A percentile compares a stretch with the other conserved stretches of the same genome.
phyloP scores from a whole-genome alignment of 2,329 filamentous ascomycete species.

The Xenosphaeropsis pyriputrescens region DNA sequence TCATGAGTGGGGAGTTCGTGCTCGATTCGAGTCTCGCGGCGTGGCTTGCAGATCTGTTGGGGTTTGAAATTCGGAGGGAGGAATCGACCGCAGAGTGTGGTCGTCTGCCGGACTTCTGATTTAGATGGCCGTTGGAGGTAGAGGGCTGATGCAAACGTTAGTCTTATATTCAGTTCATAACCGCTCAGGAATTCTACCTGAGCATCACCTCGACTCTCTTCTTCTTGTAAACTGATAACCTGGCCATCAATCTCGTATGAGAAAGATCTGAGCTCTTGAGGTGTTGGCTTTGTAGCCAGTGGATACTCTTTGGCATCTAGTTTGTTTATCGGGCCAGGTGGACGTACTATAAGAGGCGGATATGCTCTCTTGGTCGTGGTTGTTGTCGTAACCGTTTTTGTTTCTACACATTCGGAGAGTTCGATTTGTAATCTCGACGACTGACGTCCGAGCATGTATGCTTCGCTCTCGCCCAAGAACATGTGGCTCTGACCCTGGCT shows the following conservation, averaged over 20 bases:
- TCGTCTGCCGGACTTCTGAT: neutral
- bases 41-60: too few species aligned
- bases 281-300: constrained; percentile 69
- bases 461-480: too few species aligned
- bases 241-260: constrained; percentile 54
- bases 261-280: constrained; percentile 62
- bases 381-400: constrained; percentile 71
- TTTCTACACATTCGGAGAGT: constrained; percentile 51
- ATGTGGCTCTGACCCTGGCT: neutral
- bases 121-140: constrained; percentile 1
- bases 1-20: too few species aligned
- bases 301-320: constrained; percentile 86
- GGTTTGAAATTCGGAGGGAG: constrained; percentile 1
- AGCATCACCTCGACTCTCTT: constrained; percentile 22
- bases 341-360: constrained; percentile 69
- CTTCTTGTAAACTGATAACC: constrained; percentile 47
- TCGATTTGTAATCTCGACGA: constrained; percentile 25
- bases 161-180: neutral
- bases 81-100: constrained; percentile 4
- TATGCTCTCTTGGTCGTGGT: constrained; percentile 78
- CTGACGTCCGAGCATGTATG: too few species aligned
- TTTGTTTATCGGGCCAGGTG: constrained; percentile 43
- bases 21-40: too few species aligned
- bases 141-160: neutral
- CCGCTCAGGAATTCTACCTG: neutral